Conservation (phyloP, 106 monocot species). For the Allium fistulosum region DNA sequence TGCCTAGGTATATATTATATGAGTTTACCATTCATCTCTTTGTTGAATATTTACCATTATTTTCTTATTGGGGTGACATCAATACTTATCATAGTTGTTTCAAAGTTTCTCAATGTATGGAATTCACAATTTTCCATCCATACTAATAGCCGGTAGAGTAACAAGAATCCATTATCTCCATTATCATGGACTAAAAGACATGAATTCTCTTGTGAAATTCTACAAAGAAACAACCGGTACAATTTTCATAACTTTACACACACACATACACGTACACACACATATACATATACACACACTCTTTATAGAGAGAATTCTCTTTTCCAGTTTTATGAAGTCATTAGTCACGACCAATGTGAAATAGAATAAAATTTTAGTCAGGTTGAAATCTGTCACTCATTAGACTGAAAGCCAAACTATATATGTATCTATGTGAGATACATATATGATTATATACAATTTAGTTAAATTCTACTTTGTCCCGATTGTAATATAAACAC, state of each 20-base stretch:
- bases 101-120: constrained; percentile 80
- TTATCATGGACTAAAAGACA: constrained; percentile 58
- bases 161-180: constrained; percentile 24
- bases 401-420: too few species aligned
- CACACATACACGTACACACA: too few species aligned
- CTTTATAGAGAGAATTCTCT: too few species aligned
- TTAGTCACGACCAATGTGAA: too few species aligned
- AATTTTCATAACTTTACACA: too few species aligned
- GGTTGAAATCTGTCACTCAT: too few species aligned
- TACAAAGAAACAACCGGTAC: constrained; percentile 68
- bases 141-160: constrained; percentile 46
- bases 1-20: constrained; percentile 45
- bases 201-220: constrained; percentile 51
- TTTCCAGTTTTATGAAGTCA: too few species aligned
- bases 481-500: too few species aligned
- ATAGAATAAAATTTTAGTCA: too few species aligned
- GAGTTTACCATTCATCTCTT: background rate
- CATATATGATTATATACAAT: too few species aligned
- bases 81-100: background rate
- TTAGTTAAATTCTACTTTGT: too few species aligned
- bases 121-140: constrained; percentile 67
- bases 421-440: too few species aligned
- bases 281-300: background rate
- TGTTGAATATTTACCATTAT: background rate
- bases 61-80: background rate